A percentile compares a stretch with the other conserved stretches of the same genome.
Conservation (phyloP, 768 basidiomycete genomes). For the Pleurotus cornucopiae region DNA sequence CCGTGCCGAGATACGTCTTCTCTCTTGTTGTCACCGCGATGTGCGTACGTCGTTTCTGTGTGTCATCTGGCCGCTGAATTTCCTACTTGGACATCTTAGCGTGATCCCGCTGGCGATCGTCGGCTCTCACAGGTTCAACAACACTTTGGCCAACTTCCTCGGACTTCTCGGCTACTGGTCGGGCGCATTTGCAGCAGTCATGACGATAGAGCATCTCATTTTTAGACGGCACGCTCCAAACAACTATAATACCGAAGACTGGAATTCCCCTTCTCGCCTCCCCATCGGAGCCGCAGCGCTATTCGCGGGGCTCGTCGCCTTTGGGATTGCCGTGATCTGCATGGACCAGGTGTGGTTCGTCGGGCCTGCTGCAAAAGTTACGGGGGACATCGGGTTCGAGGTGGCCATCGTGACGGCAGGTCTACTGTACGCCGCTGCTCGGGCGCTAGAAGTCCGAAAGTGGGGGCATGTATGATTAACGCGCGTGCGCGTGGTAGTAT, state of each 20-base stretch:
- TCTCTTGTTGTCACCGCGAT: constrained; percentile 68
- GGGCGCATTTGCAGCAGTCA: constrained; percentile 54
- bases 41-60: constrained; percentile 32
- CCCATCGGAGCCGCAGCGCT: constrained; percentile 71
- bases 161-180: constrained; percentile 71
- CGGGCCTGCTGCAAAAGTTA: constrained; percentile 63
- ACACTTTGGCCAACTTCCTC: constrained; percentile 68
- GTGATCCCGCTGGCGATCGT: constrained; percentile 72
- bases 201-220: constrained; percentile 65
- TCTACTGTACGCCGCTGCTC: constrained; percentile 54
- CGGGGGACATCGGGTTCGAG: constrained; percentile 85
- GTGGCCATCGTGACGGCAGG: constrained; percentile 54
- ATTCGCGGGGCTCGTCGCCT: constrained; percentile 44
- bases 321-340: constrained; percentile 57
- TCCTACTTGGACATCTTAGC: constrained; percentile 26
- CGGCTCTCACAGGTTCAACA: constrained; percentile 70
- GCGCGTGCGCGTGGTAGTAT: no score
- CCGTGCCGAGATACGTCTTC: constrained; percentile 74
- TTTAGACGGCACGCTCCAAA: constrained; percentile 53
- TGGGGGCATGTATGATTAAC: constrained; percentile 4
- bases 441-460: constrained; percentile 42
- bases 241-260: constrained; percentile 49
- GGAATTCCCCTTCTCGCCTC: constrained; percentile 53
- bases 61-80: neutral
- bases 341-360: constrained; percentile 78